Evolutionary conservation across 805 yeast species (phyloP), one percentile per base, ranked within the genome.

Genomic region (Metschnikowia corniflorae): DNA sequence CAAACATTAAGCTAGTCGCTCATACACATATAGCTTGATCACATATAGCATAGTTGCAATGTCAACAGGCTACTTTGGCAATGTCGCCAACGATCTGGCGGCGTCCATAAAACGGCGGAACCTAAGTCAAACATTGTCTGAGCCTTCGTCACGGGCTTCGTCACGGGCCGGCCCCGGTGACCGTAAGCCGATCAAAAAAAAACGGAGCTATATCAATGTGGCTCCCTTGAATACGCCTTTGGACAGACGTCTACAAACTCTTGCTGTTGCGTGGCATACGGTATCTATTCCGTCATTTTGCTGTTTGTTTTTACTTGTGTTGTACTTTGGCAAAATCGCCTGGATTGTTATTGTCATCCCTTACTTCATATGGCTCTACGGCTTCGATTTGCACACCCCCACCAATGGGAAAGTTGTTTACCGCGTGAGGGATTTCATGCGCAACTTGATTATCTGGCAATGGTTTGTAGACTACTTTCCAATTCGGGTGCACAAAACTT

Each of bases 401-500:
- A 75, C 80, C 9, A 80, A 82, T 48, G 97, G 97, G 1, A 70
- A 73, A 13, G 82, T 78, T 0, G 71, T 74, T 2, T 60, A 71
- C 35, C 61, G 94, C 25, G 67, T 71, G 28, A 78, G 84, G 3
- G 57, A 61, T 2, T 68, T 73, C 66, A 66, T 86, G 54, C 73
- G 86, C 44, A 70, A 73, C 20, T 51, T 77, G 23, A 50, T 62
- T 6, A 46, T 85, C 14, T 91, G 93, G 87, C 75, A 70, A 42
- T 73, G 78, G 60, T 88, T 83, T 56, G 80, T 81, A 29, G 64
- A 71, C 30, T 93, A 87, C 60, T 93, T 84, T 61, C 97, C 97
- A 0, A 77, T 93, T 15, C 60, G 58, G 0, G 63, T 88, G 9
- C 82, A 78, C 58, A 84, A 82, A 53, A 71, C 91, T 0, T 67